Evolutionary conservation across 108 stramenopile species (phyloP).

Genomic region (Tribonema minus): DNA sequence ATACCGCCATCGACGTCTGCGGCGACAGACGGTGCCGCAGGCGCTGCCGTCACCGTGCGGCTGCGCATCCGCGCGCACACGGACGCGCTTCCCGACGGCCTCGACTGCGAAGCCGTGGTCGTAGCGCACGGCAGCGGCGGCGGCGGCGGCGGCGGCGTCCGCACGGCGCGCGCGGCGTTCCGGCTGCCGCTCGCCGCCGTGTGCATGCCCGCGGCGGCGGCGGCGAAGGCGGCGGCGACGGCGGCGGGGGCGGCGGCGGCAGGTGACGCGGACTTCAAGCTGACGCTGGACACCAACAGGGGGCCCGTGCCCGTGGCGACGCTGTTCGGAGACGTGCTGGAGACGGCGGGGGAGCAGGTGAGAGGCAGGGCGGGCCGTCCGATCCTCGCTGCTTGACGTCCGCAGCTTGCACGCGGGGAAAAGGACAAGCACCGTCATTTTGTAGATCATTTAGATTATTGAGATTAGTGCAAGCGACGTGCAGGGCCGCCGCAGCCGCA

Average conservation of each 20-base stretch:
- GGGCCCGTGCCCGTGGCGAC: conserved; percentile 27
- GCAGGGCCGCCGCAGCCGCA: no score
- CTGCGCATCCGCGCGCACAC: no score
- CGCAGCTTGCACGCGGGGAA: not conserved
- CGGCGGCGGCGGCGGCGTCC: not conserved
- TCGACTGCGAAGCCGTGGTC: no score
- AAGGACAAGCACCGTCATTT: not conserved
- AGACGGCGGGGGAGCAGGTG: no score
- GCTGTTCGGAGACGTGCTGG: conserved; percentile 52
- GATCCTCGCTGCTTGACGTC: no score
- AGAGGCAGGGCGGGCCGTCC: no score
- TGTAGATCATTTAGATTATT: not conserved
- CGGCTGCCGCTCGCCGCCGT: not conserved
- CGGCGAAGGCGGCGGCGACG: not conserved
- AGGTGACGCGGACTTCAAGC: conserved; percentile 9
- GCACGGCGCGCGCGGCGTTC: not conserved
- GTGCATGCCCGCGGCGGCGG: not conserved
- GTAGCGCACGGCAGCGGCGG: no score
- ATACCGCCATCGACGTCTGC: no score
- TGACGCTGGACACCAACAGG: conserved; percentile 47
- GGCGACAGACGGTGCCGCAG: no score
- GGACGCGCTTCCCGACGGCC: no score
- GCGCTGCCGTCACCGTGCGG: no score
- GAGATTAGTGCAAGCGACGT: conserved; percentile 2
- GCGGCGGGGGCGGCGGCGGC: not conserved